These are phyloP conservation scores for Eutrema salsugineum DNA, from an alignment of 441 rosid species.

Conservation along the genomic window DNA sequence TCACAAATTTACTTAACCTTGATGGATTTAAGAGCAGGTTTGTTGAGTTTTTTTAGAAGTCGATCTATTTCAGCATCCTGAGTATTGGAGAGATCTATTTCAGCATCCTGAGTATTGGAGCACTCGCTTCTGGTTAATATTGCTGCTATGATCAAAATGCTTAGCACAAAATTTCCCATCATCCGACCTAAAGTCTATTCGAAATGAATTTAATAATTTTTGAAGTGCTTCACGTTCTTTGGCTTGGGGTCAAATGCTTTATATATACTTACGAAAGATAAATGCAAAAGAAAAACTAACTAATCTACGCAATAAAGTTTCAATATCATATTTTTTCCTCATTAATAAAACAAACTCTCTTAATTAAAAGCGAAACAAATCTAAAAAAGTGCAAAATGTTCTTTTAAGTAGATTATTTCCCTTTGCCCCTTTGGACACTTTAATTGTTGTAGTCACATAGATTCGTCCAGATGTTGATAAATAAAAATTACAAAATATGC, in stretches of 20 bases:
- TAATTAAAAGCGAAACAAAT: background rate
- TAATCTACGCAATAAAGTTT: background rate
- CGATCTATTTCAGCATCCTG: background rate
- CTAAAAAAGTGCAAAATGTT: background rate
- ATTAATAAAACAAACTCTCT: background rate
- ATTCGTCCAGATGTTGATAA: too few species aligned
- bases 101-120: background rate
- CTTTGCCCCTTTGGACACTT: background rate
- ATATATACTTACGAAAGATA: background rate
- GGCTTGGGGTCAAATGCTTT: background rate
- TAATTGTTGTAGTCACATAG: too few species aligned
- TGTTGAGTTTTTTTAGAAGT: background rate
- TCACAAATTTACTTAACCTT: background rate
- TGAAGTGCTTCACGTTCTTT: background rate
- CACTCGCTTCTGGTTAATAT: background rate
- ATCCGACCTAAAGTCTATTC: background rate
- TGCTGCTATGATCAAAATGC: background rate
- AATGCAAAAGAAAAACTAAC: background rate
- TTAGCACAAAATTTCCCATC: background rate
- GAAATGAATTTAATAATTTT: background rate
- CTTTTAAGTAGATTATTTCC: background rate
- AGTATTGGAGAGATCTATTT: background rate
- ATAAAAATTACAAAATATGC: too few species aligned
- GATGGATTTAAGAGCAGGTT: background rate
- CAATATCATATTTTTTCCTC: background rate